These are phyloP conservation scores for Cryptococcus floricola DNA, from an alignment of 1,284 basidiomycete genomes.

Conservation along the genomic window DNA sequence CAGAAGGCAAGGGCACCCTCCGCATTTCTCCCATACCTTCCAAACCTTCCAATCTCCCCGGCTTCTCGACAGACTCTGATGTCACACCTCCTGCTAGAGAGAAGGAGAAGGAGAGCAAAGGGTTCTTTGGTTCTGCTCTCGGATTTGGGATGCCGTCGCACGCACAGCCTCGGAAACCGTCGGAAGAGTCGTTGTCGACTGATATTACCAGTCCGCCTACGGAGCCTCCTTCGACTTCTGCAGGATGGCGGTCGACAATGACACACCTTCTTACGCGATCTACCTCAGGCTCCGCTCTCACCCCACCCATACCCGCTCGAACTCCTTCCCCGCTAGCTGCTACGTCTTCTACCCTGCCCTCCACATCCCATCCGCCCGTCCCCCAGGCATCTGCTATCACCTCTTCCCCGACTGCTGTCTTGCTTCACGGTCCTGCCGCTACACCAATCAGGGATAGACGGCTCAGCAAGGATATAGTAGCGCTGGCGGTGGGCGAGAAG, in stretches of 20 bases:
- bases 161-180: too few species aligned
- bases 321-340: slow-evolving; percentile 1
- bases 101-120: slow-evolving; percentile 8
- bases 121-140: slow-evolving; percentile 25
- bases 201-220: background rate
- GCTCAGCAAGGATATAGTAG: slow-evolving; percentile 34
- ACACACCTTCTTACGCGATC: slow-evolving; percentile 20
- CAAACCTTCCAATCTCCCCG: slow-evolving; percentile 13
- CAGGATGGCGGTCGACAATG: slow-evolving; percentile 38
- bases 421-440: slow-evolving; percentile 30
- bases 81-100: slow-evolving; percentile 14
- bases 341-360: slow-evolving; percentile 3
- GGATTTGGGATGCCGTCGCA: slow-evolving; percentile 19
- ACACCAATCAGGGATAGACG: slow-evolving; percentile 35
- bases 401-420: slow-evolving; percentile 10
- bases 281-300: slow-evolving; percentile 7
- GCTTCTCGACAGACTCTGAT: slow-evolving; percentile 15
- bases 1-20: slow-evolving; percentile 1
- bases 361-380: slow-evolving; percentile 1
- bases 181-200: background rate
- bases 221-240: slow-evolving; percentile 1
- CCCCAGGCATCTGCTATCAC: background rate
- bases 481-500: slow-evolving; percentile 29
- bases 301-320: slow-evolving; percentile 2
- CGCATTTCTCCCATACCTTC: slow-evolving; percentile 14